Evolutionary conservation across 305 asterid species (phyloP).

Genomic region (Plantago coronopus): DNA sequence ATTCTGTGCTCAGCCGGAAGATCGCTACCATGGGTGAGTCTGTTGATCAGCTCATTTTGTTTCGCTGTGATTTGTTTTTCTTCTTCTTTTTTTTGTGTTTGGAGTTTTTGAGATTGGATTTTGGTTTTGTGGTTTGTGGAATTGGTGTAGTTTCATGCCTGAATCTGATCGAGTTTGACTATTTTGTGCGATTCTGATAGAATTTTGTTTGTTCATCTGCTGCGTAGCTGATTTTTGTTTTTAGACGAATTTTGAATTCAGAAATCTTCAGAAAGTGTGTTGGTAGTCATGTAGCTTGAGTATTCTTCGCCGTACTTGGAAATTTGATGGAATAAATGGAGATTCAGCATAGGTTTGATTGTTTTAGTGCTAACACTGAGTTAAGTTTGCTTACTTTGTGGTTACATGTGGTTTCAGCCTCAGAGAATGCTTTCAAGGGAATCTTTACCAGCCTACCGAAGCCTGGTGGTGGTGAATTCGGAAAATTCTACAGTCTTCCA

Average conservation of each 20-base stretch:
- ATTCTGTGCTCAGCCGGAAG: constrained; percentile 51
- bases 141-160: background rate
- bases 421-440: constrained; percentile 78
- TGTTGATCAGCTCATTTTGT: background rate
- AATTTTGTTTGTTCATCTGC: background rate
- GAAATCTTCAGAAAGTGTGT: no score
- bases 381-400: constrained; percentile 9
- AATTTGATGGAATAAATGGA: no score
- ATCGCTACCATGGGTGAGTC: constrained; percentile 79
- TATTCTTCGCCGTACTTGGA: no score
- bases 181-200: background rate
- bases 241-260: background rate
- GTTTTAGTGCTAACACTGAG: constrained; percentile 13
- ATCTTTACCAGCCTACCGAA: constrained; percentile 76
- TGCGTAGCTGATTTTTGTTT: constrained; percentile 14
- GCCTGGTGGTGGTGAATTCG: constrained; percentile 94
- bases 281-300: no score
- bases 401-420: constrained; percentile 42
- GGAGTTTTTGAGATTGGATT: background rate
- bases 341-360: no score
- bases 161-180: constrained; percentile 26
- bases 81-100: background rate
- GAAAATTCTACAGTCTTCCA: constrained; percentile 83
- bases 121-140: background rate
- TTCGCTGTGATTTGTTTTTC: background rate